Base-by-base conservation (phyloP, 345 rosid species). In the Hibiscus syriacus region DNA sequence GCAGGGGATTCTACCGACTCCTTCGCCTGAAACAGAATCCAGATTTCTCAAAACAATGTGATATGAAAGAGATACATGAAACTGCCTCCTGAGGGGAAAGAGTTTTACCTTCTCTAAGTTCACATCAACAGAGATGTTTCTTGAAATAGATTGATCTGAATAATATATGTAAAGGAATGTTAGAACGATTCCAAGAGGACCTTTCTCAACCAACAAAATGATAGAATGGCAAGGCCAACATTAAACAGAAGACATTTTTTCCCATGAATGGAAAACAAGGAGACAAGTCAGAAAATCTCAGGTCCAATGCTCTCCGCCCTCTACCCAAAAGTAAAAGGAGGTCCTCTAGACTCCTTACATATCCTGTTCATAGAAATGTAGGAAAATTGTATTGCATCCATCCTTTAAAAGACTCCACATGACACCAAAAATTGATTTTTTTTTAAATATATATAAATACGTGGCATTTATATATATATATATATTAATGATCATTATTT, bases 111-210 rank as follows among this genome's bases (percentile, higher is more conserved):
- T 94, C 71, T 84, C 88, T 56, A 80, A 68, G 62, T 76, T 89
- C 49, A 79, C 76, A 54, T 88, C 92, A 82, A 82, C 74, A 13
- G 87, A 85, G 59, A 84, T 43, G 75, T 81, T 78, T 74, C 88
- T 84, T 17, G 86, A 84, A 69, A 87, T 80, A 64, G 92, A 83
- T 73, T 76, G 82, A 80, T 82, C 98, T 93, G 97, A 75, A 60
- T 14, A 36, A 79, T 5, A 72, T 2, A 64, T 2, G 43, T 0
- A 64, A 64, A 67, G 32, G 22, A 62, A 67, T 8, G 27, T 72
- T 50, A 78, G 10, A 54, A 52, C 39, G 49, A 38, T 20, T 17
- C 23, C 52, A 39, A 56, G 38, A 45, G 43, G 29, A 50, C 41
- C 67, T 65, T 65, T 20, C 63, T 20, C 11, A 46, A 64, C 38